Evolutionary conservation across 768 basidiomycete genomes (phyloP).

Genomic region (Piloderma croceum): DNA sequence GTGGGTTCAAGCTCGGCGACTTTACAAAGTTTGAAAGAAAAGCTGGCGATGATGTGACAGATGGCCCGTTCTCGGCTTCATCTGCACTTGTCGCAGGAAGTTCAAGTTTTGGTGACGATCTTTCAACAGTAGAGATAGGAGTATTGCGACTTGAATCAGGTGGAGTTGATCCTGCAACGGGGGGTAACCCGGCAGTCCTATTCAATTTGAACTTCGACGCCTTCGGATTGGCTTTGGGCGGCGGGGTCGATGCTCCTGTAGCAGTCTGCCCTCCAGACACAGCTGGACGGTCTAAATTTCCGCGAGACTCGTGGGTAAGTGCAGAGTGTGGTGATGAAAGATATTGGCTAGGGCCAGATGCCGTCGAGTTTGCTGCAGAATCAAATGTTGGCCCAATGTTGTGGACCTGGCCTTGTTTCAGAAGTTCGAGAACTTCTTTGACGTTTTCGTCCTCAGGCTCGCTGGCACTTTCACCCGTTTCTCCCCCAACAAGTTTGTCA

Average conservation of each 20-base stretch:
- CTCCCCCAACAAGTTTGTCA: slow-evolving; percentile 45
- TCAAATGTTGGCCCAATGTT: slow-evolving; percentile 47
- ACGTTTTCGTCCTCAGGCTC: slow-evolving; percentile 47
- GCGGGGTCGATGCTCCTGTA: too few relatives aligned
- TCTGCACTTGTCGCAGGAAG: slow-evolving; percentile 9
- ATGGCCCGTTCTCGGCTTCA: neutral
- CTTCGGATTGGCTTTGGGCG: too few relatives aligned
- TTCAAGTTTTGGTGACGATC: slow-evolving; percentile 33
- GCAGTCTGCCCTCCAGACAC: too few relatives aligned
- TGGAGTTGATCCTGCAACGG: neutral
- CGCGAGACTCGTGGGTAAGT: too few relatives aligned
- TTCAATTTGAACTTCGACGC: neutral
- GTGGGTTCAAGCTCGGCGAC: neutral
- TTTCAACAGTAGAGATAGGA: slow-evolving; percentile 21
- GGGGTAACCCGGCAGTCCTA: neutral
- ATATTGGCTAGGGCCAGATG: too few relatives aligned
- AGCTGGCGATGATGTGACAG: neutral
- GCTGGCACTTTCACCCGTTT: slow-evolving; percentile 47
- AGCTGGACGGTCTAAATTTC: too few relatives aligned
- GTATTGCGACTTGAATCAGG: slow-evolving; percentile 9
- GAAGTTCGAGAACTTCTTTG: slow-evolving; percentile 47
- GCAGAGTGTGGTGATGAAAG: too few relatives aligned
- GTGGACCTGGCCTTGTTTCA: slow-evolving; percentile 46
- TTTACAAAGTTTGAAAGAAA: neutral
- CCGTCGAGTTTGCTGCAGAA: too few relatives aligned